Percentiles rank a stretch among this genome's conserved stretches.
These are phyloP conservation scores for Coprinellus aureogranulatus DNA, from an alignment of 768 basidiomycete genomes.

Conservation along the genomic window DNA sequence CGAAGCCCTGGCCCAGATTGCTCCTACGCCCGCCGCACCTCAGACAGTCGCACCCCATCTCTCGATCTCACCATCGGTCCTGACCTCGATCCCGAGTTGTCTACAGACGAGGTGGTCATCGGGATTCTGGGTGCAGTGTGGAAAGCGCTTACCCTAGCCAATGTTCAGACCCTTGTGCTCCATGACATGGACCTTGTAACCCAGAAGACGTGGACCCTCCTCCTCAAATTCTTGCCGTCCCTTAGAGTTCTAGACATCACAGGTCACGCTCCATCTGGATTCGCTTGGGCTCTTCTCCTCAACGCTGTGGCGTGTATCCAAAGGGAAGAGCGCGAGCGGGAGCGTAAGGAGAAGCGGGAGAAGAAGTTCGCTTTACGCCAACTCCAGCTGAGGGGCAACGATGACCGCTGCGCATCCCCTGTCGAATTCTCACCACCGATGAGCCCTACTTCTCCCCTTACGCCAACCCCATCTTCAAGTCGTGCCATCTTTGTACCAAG, in stretches of 20 bases:
- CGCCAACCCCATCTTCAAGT: background rate
- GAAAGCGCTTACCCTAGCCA: constrained; percentile 30
- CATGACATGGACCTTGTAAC: constrained; percentile 38
- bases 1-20: constrained; percentile 2
- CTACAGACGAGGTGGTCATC: constrained; percentile 34
- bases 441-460: constrained; percentile 3
- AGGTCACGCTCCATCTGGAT: constrained; percentile 37
- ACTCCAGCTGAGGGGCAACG: too few relatives aligned
- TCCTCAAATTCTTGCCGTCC: constrained; percentile 27
- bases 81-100: constrained; percentile 16
- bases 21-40: constrained; percentile 24
- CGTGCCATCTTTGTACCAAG: constrained; percentile 27
- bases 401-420: background rate
- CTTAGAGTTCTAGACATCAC: constrained; percentile 35
- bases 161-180: constrained; percentile 32
- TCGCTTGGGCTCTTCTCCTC: constrained; percentile 39
- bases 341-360: constrained; percentile 10
- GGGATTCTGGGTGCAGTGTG: constrained; percentile 27
- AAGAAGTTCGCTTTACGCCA: constrained; percentile 4
- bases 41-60: constrained; percentile 32
- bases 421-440: background rate
- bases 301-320: constrained; percentile 31
- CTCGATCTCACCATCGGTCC: constrained; percentile 25
- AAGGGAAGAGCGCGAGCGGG: constrained; percentile 23
- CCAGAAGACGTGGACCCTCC: constrained; percentile 36